phyloP scores from a whole-genome alignment of 768 basidiomycete genomes.

The Lyophyllum atratum region DNA sequence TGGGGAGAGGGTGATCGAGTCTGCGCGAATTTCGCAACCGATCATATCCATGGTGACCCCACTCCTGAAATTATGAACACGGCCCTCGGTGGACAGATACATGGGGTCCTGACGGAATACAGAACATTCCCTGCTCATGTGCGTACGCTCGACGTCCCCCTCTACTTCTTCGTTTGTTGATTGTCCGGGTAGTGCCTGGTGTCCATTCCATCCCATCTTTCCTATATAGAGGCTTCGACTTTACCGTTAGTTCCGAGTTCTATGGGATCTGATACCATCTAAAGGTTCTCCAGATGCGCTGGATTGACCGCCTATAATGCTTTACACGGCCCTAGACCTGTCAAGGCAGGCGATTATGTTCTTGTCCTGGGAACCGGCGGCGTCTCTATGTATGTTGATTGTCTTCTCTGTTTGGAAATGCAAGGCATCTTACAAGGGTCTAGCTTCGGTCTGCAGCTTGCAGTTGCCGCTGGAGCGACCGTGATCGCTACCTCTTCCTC shows the following conservation, averaged over 20 bases:
- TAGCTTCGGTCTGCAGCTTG: conserved; percentile 61
- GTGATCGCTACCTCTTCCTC: conserved; percentile 72
- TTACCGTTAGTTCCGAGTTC: conserved; percentile 50
- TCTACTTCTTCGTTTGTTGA: not conserved
- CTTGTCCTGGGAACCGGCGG: conserved; percentile 61
- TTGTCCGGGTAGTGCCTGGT: conserved; percentile 43
- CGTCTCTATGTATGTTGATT: conserved; percentile 47
- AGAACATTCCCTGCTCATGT: conserved; percentile 50
- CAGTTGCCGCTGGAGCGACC: conserved; percentile 60
- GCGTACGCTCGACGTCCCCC: not conserved
- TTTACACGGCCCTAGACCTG: conserved; percentile 45
- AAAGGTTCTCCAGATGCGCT: conserved; percentile 45
- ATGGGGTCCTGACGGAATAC: conserved; percentile 59
- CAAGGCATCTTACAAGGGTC: not conserved
- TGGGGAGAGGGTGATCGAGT: conserved; percentile 63
- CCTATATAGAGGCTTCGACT: conserved; percentile 65
- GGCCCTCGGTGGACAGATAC: conserved; percentile 45
- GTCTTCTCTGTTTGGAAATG: not conserved
- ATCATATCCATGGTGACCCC: conserved; percentile 48
- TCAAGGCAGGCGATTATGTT: conserved; percentile 62
- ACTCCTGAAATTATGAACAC: conserved; percentile 32
- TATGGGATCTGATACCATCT: too few relatives aligned
- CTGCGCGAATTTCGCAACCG: conserved; percentile 51
- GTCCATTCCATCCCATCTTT: conserved; percentile 54
- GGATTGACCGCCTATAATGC: conserved; percentile 68